phyloP scores from a whole-genome alignment of 2,329 filamentous ascomycete genomes.

The Acrocalymma vagum region DNA sequence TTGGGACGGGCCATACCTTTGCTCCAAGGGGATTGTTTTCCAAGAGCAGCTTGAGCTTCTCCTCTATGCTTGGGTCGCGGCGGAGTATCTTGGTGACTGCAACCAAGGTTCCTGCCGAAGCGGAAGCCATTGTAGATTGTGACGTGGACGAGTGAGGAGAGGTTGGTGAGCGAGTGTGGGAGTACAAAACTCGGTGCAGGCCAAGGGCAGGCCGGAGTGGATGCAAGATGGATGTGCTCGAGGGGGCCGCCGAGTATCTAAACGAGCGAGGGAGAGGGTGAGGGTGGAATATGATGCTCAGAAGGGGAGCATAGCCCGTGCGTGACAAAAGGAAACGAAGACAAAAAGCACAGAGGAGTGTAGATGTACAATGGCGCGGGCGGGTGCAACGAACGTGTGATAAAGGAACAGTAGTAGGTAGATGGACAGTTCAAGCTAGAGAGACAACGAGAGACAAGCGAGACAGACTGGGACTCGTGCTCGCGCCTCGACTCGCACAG shows the following conservation, averaged over 20 bases:
- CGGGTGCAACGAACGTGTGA: too few relatives aligned
- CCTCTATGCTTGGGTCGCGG: constrained; percentile 36
- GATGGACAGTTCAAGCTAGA: too few relatives aligned
- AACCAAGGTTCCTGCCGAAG: constrained; percentile 19
- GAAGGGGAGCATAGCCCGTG: constrained; percentile 4
- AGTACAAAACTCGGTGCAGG: constrained; percentile 6
- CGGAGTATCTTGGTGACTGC: too few relatives aligned
- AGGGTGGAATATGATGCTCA: not conserved
- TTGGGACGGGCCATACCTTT: constrained; percentile 20
- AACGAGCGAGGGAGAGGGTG: constrained; percentile 18
- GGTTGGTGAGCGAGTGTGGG: constrained; percentile 13
- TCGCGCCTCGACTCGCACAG: too few relatives aligned
- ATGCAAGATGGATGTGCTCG: constrained; percentile 1
- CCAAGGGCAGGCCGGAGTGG: constrained; percentile 11
- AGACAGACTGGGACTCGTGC: too few relatives aligned
- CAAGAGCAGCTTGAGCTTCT: constrained; percentile 42
- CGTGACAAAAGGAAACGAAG: constrained; percentile 15
- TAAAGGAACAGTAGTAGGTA: too few relatives aligned
- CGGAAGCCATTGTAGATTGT: constrained; percentile 30
- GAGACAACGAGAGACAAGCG: too few relatives aligned
- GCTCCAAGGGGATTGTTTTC: constrained; percentile 37
- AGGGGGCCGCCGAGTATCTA: constrained; percentile 11
- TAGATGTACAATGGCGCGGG: too few relatives aligned
- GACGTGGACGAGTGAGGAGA: too few relatives aligned
- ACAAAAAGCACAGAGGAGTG: too few relatives aligned